Evolutionary conservation across 345 rosid genomes (phyloP), one percentile per base, ranked within the genome.

Genomic region (Gossypium herbaceum): DNA sequence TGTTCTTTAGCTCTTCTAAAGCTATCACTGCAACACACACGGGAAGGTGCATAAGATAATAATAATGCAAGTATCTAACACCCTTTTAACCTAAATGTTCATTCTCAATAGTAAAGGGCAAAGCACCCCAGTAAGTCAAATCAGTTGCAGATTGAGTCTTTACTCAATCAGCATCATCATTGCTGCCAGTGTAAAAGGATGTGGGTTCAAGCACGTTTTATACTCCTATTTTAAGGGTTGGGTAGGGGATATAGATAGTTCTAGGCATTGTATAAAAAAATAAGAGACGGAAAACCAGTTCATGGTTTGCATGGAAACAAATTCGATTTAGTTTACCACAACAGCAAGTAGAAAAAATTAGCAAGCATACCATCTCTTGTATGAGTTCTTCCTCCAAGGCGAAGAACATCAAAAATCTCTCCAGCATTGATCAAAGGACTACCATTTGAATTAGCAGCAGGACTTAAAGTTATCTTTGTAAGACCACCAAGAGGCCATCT

Each of bases 361-460:
- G 57, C 41, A 75, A 50, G 10, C 85, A 24, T 91, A 95, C 98
- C 96, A 85, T 95, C 99, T 82, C 87, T 80, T n/a, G 92, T 84
- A 58, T 77, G 97, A 78, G 99, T 89, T 85, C 82, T 87, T 68
- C 88, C 81, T 75, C 88, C 90, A 57, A 91, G 79, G 34, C 63
- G 13, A 76, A 89, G 67, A 79, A 89, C 57, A 20, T 84, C 51
- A 76, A 95, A 93, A 78, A 89, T 83, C 78, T 95, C 98, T 9
- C 97, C 99, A 51, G 86, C 93, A 74, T 93, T 93, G 78, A 95
- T 78, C 77, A 88, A 81, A 70, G 98, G 98, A 24, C 85, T 73
- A 50, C 81, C 71, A 29, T 47, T 81, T 29, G 96, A 88, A 78
- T 87, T 88, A 55, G 82, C 64, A 76, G 83, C 79, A 50, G 99